A percentile compares a stretch with the other conserved stretches of the same genome.
Conservation (phyloP, 2,329 filamentous ascomycete species). For the Rhynchosporium agropyri region DNA sequence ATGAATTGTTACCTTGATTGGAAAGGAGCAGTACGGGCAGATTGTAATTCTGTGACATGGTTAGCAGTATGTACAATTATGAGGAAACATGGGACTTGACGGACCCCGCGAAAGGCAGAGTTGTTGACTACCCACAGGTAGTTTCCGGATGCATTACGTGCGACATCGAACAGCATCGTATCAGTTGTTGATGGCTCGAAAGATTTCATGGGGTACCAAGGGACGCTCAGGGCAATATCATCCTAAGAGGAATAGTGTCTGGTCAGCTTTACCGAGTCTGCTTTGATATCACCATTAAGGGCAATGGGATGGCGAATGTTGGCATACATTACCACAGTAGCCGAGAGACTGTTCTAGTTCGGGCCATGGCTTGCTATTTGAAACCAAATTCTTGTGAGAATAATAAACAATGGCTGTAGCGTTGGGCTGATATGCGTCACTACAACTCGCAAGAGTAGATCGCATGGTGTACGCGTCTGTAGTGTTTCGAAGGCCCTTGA, state of each 20-base stretch:
- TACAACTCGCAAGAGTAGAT: slow-evolving; percentile 53
- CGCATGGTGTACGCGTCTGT: slow-evolving; percentile 57
- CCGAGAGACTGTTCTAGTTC: slow-evolving; percentile 44
- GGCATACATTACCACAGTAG: slow-evolving; percentile 45
- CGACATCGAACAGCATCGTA: neutral
- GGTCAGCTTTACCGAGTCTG: too few relatives aligned
- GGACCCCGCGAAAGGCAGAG: too few relatives aligned
- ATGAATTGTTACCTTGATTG: slow-evolving; percentile 54
- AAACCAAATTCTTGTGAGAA: slow-evolving; percentile 54
- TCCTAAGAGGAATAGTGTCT: neutral
- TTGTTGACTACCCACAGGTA: neutral
- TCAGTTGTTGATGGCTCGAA: neutral
- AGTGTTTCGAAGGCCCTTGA: slow-evolving; percentile 51
- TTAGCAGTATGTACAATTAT: slow-evolving; percentile 45
- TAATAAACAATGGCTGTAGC: slow-evolving; percentile 69
- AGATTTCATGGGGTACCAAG: neutral
- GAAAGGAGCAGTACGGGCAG: slow-evolving; percentile 57
- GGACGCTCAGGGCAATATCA: neutral
- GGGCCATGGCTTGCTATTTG: slow-evolving; percentile 53
- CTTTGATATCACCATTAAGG: neutral
- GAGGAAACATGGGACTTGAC: too few relatives aligned
- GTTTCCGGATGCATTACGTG: neutral
- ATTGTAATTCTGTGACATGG: slow-evolving; percentile 59
- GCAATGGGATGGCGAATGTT: neutral
- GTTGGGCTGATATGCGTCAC: slow-evolving; percentile 50